Base-by-base conservation (phyloP, 140 eudicot species). In the Ambrosia hybrid region DNA sequence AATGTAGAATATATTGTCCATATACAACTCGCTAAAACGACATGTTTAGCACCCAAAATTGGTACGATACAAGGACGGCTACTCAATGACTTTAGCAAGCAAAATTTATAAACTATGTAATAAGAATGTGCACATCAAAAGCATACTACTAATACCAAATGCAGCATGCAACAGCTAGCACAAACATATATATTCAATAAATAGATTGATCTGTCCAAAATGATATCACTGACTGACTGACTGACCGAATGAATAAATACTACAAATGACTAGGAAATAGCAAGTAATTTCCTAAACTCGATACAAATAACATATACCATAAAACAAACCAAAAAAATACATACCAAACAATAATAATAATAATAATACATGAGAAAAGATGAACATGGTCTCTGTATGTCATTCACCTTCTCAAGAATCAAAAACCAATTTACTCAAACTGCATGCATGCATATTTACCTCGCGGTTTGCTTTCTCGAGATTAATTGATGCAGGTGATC, bases 391-490 rank as follows among this genome's bases (percentile, higher is more conserved):
- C 67, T 11, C 57, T 17, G 49, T 59, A 71, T 21, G 57, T 72
- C 60, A 60, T 51, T 39, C 57, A 76, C 61, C 70, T 68, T 46
- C 37, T 51, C 57, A 71, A 78, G 52, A 78, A 73, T 51, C 65
- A 14, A 73, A 45, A 65, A 11, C 51, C 21, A 61, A 60, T 77
- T n/a, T 70, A 68, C 79, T 51, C 34, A 36, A 1, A 5, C 30
- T 13, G 49, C 48, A 62, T 13, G 37, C 65, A 36, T 78, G 48
- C 10, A 9, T 43, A 43, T 81, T 80, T 76, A 81, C 68, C 81
- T 71, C 26, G 84, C 66, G 45, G 77, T 68, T 76, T 82, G 88
- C 83, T 88, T 81, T 81, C 82, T 92, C 6, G 74, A 75, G 45
- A 93, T 37, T 49, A 79, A 65, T 46, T 73, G 80, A 61, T 77